A percentile compares a stretch with the other conserved stretches of the same genome.
Evolutionary conservation across 495 filamentous ascomycete species (phyloP).

Genomic region (Durotheca rogersii): DNA sequence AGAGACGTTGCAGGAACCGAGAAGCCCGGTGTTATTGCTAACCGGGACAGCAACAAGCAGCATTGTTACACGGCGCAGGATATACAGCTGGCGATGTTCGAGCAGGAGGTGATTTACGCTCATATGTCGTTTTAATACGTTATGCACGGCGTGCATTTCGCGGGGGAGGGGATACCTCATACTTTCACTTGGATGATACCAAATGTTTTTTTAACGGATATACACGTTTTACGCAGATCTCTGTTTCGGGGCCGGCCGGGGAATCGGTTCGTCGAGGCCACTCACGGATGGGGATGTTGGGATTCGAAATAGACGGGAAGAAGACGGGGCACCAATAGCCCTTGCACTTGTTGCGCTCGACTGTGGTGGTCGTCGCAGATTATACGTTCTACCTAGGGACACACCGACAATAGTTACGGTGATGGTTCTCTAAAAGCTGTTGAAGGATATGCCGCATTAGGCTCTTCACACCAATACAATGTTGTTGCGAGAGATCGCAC

Average conservation of each 20-base stretch:
- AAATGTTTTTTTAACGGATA: conserved; percentile 30
- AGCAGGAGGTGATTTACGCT: conserved; percentile 26
- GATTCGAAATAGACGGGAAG: conserved; percentile 33
- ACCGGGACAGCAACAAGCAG: conserved; percentile 24
- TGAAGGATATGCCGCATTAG: conserved; percentile 26
- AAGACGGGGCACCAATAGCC: conserved; percentile 25
- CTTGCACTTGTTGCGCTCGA: conserved; percentile 19
- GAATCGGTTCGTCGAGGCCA: conserved; percentile 28
- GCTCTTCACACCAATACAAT: conserved; percentile 35
- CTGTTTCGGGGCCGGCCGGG: conserved; percentile 24
- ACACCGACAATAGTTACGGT: conserved; percentile 16
- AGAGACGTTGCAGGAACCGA: conserved; percentile 31
- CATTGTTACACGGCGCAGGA: conserved; percentile 32
- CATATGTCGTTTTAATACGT: conserved; percentile 30
- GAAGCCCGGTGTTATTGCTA: conserved; percentile 30
- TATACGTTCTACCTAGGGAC: conserved; percentile 29
- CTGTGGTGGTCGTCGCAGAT: conserved; percentile 22
- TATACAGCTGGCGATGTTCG: conserved; percentile 28
- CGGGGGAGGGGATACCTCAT: conserved; percentile 21
- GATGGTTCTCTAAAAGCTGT: conserved; percentile 17
- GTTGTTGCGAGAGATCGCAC: conserved; percentile 33
- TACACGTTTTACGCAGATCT: conserved; percentile 12
- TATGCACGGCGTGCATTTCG: conserved; percentile 28
- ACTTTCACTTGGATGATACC: conserved; percentile 43
- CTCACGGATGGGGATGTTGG: conserved; percentile 27